These are phyloP conservation scores for Graphilbum sp. DNA, from an alignment of 2,329 filamentous ascomycete species.

Conservation along the genomic window DNA sequence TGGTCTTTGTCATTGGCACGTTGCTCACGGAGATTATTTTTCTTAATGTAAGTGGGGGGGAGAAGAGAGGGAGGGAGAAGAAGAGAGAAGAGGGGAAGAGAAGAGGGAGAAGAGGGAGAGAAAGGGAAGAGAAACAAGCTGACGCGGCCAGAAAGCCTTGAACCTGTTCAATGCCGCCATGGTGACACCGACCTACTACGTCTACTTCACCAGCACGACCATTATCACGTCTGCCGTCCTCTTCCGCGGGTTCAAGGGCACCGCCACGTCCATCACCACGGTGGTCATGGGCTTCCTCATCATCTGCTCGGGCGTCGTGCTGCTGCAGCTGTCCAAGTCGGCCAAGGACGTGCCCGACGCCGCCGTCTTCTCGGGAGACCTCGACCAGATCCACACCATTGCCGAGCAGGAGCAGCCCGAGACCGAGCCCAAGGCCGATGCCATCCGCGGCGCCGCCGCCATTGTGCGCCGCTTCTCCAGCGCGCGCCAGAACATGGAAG, in stretches of 20 bases:
- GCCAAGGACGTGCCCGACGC: constrained; percentile 93
- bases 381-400: constrained; percentile 90
- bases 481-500: constrained; percentile 60
- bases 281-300: constrained; percentile 87
- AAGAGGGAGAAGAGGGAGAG: too few species aligned
- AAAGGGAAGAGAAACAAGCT: too few species aligned
- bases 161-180: constrained; percentile 94
- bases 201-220: constrained; percentile 91
- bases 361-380: constrained; percentile 78
- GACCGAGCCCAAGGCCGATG: constrained; percentile 87
- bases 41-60: constrained; percentile 57
- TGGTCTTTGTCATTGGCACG: constrained; percentile 82
- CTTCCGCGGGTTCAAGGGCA: constrained; percentile 88
- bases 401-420: constrained; percentile 94
- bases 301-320: constrained; percentile 82
- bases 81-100: neutral
- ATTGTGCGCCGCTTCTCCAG: constrained; percentile 72
- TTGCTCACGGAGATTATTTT: constrained; percentile 88
- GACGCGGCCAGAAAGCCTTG: constrained; percentile 64
- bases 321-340: constrained; percentile 93
- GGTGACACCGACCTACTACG: constrained; percentile 96
- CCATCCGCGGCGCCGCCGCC: constrained; percentile 78
- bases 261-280: constrained; percentile 61
- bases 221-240: constrained; percentile 87
- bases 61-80: neutral